Evolutionary conservation across 768 basidiomycete genomes (phyloP).

Genomic region (Boletus vermiculosoides): DNA sequence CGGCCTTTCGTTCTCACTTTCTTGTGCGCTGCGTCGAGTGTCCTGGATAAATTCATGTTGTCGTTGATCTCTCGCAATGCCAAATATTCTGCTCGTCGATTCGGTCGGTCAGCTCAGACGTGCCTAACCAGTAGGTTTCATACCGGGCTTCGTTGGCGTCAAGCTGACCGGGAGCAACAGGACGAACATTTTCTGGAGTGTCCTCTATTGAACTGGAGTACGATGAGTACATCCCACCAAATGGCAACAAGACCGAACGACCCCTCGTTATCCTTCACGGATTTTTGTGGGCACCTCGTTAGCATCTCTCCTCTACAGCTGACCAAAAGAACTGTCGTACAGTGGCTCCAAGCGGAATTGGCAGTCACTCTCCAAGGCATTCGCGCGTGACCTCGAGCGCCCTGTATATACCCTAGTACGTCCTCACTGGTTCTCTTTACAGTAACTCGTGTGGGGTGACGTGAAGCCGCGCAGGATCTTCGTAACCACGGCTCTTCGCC

Average conservation of each 20-base stretch:
- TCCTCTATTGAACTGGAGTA: constrained; percentile 31
- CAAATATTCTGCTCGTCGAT: not conserved
- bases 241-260: constrained; percentile 33
- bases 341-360: constrained; percentile 92
- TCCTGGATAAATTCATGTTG: constrained; percentile 10
- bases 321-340: constrained; percentile 1
- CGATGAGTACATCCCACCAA: constrained; percentile 30
- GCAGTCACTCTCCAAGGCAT: constrained; percentile 74
- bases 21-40: not conserved
- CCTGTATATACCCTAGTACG: constrained; percentile 74
- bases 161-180: constrained; percentile 20
- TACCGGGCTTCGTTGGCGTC: not conserved
- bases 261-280: constrained; percentile 63
- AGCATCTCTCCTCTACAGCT: not conserved
- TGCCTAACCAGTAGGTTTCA: constrained; percentile 5
- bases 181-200: constrained; percentile 14
- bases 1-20: not conserved
- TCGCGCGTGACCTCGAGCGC: constrained; percentile 59
- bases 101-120: not conserved
- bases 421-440: not conserved
- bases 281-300: constrained; percentile 47
- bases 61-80: not conserved
- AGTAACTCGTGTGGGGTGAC: not conserved
- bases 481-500: constrained; percentile 89
- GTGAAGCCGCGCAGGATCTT: constrained; percentile 56